Base-by-base conservation (phyloP, 116 monocot genomes). In the Cymodocea nodosa region DNA sequence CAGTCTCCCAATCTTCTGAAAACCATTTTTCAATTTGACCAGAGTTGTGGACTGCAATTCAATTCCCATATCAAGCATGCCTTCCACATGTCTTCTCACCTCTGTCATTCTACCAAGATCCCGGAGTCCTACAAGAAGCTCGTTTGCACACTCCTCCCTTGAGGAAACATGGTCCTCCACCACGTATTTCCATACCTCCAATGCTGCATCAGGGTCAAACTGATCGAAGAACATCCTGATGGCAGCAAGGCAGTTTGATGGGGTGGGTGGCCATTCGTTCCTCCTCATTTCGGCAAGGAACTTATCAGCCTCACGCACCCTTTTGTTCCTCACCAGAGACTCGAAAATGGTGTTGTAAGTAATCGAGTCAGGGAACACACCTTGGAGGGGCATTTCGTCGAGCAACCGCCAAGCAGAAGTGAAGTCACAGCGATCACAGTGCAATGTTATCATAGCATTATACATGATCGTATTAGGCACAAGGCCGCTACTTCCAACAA, bases 241-340 rank as follows among this genome's bases (percentile, higher is more conserved):
- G 20, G 89, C 89, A 2, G 74, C 68, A 0, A 75, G 59, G 44
- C 93, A 89, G 34, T 76, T 93, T 18, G 73, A 44, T 0, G 79
- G 30, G 0, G 77, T 73, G 1, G 73, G 83, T 15, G 48, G 59
- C 62, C 62, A 70, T 71, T 89, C 89, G 22, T 93, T 93, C 80
- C 86, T 93, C 73, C 66, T 72, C 93, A 93, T 93, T 79, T 93
- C 93, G 6, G 10, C 16, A 11, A 89, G 60, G 35, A 93, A 93
- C 40, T 15, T 67, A 40, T 71, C 84, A 17, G 82, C 84, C 59
- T 89, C 84, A n/a, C 71, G 79, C 14, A 48, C 71, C 74, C 58
- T 73, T 62, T 72, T 85, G 67, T 66, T 83, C 71, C 69, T 79
- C 18, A 93, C 20, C 5, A 93, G 75, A 49, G 75, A 85, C 67